These are phyloP conservation scores for Aegilops tauschii DNA, from an alignment of 176 grass and related monocot genomes.

Conservation along the genomic window DNA sequence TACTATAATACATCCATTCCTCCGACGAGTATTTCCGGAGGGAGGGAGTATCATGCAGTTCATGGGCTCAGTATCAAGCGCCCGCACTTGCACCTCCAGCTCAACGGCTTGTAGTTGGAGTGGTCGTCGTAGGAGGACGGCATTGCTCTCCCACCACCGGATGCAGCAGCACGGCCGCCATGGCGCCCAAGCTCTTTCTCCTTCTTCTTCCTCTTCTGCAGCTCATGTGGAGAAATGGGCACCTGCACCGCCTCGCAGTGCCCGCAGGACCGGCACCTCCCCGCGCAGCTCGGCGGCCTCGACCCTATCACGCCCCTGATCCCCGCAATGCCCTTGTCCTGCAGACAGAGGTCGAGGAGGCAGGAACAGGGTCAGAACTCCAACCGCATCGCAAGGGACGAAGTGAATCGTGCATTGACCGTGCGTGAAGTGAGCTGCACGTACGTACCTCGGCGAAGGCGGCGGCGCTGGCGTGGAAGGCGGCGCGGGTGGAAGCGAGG, in stretches of 20 bases:
- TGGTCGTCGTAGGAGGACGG: conserved; percentile 48
- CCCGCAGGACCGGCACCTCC: conserved; percentile 54
- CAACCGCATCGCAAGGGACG: background rate
- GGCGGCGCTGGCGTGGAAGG: background rate
- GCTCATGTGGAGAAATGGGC: conserved; percentile 31
- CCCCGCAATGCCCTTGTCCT: conserved; percentile 28
- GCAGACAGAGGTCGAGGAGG: background rate
- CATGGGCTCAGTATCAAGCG: conserved; percentile 44
- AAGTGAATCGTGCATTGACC: background rate
- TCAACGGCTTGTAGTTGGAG: conserved; percentile 77
- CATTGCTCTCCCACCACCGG: background rate
- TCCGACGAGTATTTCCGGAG: too few species aligned
- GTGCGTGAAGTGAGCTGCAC: background rate
- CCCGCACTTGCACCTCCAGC: conserved; percentile 75
- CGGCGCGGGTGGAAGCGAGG: conserved; percentile 1
- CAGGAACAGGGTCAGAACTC: background rate
- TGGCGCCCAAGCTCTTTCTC: conserved; percentile 19
- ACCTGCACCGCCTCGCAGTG: conserved; percentile 67
- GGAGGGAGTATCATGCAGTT: background rate
- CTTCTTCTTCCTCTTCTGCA: conserved; percentile 9
- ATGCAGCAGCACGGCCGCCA: conserved; percentile 5
- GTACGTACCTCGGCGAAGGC: conserved; percentile 36
- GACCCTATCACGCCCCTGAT: conserved; percentile 48
- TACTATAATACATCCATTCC: too few species aligned
- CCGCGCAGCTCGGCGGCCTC: conserved; percentile 59